Conservation (phyloP, 1,284 basidiomycete genomes). For the Trichosporon asahii region DNA sequence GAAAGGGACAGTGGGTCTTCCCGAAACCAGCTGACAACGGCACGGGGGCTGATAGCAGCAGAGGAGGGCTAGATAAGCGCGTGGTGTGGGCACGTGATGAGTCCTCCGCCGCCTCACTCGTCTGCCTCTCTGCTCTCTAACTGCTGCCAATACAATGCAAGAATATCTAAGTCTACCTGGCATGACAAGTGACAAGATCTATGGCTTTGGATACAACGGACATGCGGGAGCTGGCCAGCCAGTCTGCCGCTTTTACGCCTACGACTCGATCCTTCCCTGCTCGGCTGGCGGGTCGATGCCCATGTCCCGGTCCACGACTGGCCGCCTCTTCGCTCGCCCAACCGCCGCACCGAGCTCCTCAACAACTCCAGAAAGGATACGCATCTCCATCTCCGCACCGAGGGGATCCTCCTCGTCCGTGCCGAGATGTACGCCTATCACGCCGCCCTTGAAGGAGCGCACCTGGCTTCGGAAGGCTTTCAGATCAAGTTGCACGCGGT, state of each 20-base stretch:
- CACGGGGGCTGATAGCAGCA: no score
- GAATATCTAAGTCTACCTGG: neutral
- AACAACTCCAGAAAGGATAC: constrained; percentile 23
- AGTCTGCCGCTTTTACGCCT: neutral
- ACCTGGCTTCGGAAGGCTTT: constrained; percentile 42
- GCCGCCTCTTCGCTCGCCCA: constrained; percentile 19
- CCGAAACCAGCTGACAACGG: neutral
- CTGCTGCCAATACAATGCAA: no score
- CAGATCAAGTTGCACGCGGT: constrained; percentile 30
- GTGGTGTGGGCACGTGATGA: neutral
- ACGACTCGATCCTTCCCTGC: neutral
- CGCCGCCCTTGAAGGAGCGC: constrained; percentile 38
- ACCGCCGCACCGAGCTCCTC: constrained; percentile 21
- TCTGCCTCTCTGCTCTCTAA: no score
- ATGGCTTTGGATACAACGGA: neutral
- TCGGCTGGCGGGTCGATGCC: constrained; percentile 2
- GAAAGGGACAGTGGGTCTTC: neutral
- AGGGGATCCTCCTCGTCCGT: constrained; percentile 26
- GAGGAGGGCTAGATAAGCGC: neutral
- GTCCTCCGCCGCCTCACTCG: neutral
- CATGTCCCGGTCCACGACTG: neutral
- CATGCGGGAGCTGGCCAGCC: neutral
- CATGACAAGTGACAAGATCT: neutral
- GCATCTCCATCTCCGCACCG: constrained; percentile 39
- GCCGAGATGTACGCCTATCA: constrained; percentile 47